Base-by-base conservation (phyloP, 306 rosid genomes). In the Pterocarpus macrocarpus region DNA sequence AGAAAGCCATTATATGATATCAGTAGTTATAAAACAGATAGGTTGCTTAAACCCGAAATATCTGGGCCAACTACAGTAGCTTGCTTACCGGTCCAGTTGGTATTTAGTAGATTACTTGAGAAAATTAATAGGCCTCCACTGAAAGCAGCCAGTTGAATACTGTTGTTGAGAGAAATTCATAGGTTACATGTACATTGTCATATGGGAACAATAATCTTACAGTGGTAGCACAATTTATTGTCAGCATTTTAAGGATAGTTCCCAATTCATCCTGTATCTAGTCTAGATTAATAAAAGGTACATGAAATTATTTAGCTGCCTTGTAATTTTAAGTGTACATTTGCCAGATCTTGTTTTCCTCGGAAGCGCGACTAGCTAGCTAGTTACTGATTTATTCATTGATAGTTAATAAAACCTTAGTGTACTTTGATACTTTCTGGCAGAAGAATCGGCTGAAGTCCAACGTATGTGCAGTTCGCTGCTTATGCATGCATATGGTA, bases 111-210 rank as follows among this genome's bases (percentile, higher is more conserved):
- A 87, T 89, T 95, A 83, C 92, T 95, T 43, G 98, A 91, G 94
- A 95, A 95, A 90, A 95, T 95, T 75, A 91, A 92, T 83, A 90
- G 95, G 97, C 95, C 97, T 34, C 97, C 98, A 55, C 84, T 90
- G 41, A 90, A 85, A 85, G 86, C 91, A 78, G 67, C 90, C 47
- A 75, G 81, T 90, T 83, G 78, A 83, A 82, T 79, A 77, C 88
- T 57, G 84, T 81, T 80, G 84, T 82, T 86, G 90, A 82, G 82
- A 86, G 91, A 86, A 90, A 83, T 81, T 86, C 84, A 81, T 89
- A 87, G 91, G 79, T 87, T 83, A 90, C 85, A 59, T 94, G 94
- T 90, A 92, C 89, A 92, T 92, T 86, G 71, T 84, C 84, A 84
- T 76, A 84, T 82, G 81, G 64, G 70, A 77, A 32, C 77, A 89